Evolutionary conservation across 23 red algal genomes (phyloP).

Genomic region (Agarophyton chilense): DNA sequence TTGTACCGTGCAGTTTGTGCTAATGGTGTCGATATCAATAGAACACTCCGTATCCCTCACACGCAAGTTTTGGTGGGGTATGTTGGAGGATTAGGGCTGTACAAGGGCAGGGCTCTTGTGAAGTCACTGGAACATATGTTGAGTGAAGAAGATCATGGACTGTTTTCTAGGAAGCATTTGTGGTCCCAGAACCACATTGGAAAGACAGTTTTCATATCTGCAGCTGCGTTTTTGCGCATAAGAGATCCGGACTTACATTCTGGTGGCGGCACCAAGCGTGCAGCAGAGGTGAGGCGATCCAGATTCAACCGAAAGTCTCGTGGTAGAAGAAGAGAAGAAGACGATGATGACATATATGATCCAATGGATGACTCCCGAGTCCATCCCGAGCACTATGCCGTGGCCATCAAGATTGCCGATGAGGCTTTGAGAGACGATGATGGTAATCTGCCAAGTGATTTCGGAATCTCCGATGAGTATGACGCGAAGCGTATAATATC

Average conservation of each 20-base stretch:
- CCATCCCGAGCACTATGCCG: slow-evolving; percentile 87
- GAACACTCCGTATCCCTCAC: slow-evolving; percentile 69
- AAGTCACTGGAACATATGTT: slow-evolving; percentile 34
- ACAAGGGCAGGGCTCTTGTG: slow-evolving; percentile 77
- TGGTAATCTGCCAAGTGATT: slow-evolving; percentile 26
- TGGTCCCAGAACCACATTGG: slow-evolving; percentile 69
- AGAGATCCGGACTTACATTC: slow-evolving; percentile 74
- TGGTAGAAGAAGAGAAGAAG: slow-evolving; percentile 51
- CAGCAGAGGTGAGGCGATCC: slow-evolving; percentile 36
- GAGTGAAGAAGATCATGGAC: slow-evolving; percentile 40
- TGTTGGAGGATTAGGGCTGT: slow-evolving; percentile 75
- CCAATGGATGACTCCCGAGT: slow-evolving; percentile 95
- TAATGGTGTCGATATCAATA: slow-evolving; percentile 89
- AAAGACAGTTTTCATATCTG: slow-evolving; percentile 71
- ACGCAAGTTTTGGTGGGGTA: slow-evolving; percentile 67
- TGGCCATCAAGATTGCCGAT: slow-evolving; percentile 89
- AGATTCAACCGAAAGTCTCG: slow-evolving; percentile 43
- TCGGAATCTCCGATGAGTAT: slow-evolving; percentile 45
- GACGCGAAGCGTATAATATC: slow-evolving; percentile 54
- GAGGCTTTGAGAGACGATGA: slow-evolving; percentile 83
- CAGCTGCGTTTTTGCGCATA: slow-evolving; percentile 79
- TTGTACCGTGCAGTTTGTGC: slow-evolving; percentile 65
- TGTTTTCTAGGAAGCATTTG: slow-evolving; percentile 71
- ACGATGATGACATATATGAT: slow-evolving; percentile 46
- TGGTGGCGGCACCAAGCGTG: slow-evolving; percentile 60